Conservation (phyloP, 768 basidiomycete genomes). For the Lentinula raphanica region DNA sequence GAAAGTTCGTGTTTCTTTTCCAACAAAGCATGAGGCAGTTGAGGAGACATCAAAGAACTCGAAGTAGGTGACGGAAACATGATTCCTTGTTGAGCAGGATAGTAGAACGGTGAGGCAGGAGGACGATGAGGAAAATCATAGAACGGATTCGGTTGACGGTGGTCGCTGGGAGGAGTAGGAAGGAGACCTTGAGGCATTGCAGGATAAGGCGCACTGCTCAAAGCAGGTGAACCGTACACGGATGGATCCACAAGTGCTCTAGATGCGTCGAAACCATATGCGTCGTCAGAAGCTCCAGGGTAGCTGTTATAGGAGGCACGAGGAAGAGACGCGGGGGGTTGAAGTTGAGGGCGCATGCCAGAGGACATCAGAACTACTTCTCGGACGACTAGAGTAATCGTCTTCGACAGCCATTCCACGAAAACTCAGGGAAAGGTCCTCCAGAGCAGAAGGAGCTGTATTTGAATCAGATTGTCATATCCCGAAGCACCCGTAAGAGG, state of each 20-base stretch:
- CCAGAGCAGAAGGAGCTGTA: conserved; percentile 35
- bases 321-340: conserved; percentile 29
- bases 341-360: conserved; percentile 22
- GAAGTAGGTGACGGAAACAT: conserved; percentile 49
- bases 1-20: conserved; percentile 59
- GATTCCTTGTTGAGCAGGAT: conserved; percentile 51
- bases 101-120: conserved; percentile 54
- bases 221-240: conserved; percentile 43
- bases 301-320: conserved; percentile 45
- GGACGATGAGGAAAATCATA: conserved; percentile 54
- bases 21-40: conserved; percentile 32
- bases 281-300: conserved; percentile 57
- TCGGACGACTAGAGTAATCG: conserved; percentile 39
- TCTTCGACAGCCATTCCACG: conserved; percentile 61
- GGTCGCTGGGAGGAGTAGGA: conserved; percentile 33
- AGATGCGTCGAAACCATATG: conserved; percentile 46
- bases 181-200: conserved; percentile 38
- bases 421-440: conserved; percentile 52
- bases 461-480: conserved; percentile 12
- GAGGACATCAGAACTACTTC: conserved; percentile 20
- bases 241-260: conserved; percentile 40
- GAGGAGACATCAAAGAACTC: conserved; percentile 50
- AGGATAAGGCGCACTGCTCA: conserved; percentile 46
- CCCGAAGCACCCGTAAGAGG: conserved; percentile 8
- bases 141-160: conserved; percentile 49